phyloP scores from a whole-genome alignment of 495 filamentous ascomycete species.

The Lasiosphaeria miniovina region DNA sequence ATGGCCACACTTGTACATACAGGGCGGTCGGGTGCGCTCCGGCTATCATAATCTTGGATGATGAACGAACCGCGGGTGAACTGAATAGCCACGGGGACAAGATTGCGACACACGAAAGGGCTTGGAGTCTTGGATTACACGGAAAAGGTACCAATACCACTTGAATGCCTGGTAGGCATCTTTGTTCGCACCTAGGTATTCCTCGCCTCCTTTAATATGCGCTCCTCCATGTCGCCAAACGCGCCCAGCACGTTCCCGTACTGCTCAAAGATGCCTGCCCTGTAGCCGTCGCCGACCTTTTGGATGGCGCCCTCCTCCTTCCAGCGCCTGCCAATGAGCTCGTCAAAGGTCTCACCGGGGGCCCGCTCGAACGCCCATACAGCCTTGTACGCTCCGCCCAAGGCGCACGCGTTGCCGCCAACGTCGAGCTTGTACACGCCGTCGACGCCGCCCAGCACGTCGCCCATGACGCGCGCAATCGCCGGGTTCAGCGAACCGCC shows the following conservation, averaged over 20 bases:
- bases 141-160: too few species aligned
- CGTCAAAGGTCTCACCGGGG: slow-evolving; percentile 75
- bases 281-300: slow-evolving; percentile 80
- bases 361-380: slow-evolving; percentile 80
- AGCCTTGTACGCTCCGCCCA: slow-evolving; percentile 96
- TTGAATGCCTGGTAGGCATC: neutral
- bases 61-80: too few species aligned
- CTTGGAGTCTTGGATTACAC: too few species aligned
- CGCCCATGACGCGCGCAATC: slow-evolving; percentile 74
- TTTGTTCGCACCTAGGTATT: slow-evolving; percentile 23
- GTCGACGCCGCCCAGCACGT: slow-evolving; percentile 83
- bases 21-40: too few species aligned
- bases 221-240: slow-evolving; percentile 75
- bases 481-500: slow-evolving; percentile 85
- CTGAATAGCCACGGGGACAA: too few species aligned
- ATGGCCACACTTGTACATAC: too few species aligned
- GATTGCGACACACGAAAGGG: too few species aligned
- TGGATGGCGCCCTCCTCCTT: slow-evolving; percentile 76
- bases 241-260: slow-evolving; percentile 76
- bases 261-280: slow-evolving; percentile 62
- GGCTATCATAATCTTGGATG: too few species aligned
- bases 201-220: slow-evolving; percentile 55
- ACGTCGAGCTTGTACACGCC: slow-evolving; percentile 91
- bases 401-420: slow-evolving; percentile 91
- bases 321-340: slow-evolving; percentile 79